Evolutionary conservation across 2,329 filamentous ascomycete species (phyloP), one percentile per base, ranked within the genome.

Genomic region (Exophiala spinifera): DNA sequence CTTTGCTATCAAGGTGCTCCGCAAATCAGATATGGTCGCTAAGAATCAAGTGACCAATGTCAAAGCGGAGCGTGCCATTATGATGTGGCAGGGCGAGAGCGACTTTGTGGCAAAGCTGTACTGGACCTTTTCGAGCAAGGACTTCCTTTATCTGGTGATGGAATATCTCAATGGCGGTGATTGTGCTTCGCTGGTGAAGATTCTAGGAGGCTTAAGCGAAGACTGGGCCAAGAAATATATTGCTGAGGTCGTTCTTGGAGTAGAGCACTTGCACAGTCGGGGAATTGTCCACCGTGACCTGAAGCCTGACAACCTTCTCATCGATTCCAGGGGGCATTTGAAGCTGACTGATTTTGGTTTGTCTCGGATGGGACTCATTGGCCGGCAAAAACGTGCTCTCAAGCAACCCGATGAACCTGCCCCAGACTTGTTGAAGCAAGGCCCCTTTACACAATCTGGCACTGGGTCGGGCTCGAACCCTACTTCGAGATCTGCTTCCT

Each of bases 61-160:
- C 66, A 97, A 99, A 73, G 94, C 95, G 7, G 94, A 99, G 73
- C 84, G 94, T 62, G 95, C 95, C 19, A 99, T 99, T 68, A 97
- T 99, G 94, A 99, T 99, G 94, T 97, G 94, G 89, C 94, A 99
- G 74, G 94, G 94, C 19, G 91, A 97, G 71, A 99, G 95, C 70
- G 94, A 99, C 56, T 99, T 99, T 69, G 94, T 99, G 54, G 94
- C 94, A 21, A 99, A 99, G 75, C 80, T 99, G 11, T 99, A 97
- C 74, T 99, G 95, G 95, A 99, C 94, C 0, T 99, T 99, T 67
- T 96, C 94, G 3, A 99, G 92, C 79, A 99, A 99, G 68, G 94
- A 99, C 67, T 99, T 96, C 68, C 84, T 99, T 20, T 99, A 97
- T 68, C 79, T 99, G 55, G 94, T 99, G 20, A 99, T 99, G 94